Conservation (phyloP, 768 basidiomycete genomes). For the Phanerochaete carnosa region DNA sequence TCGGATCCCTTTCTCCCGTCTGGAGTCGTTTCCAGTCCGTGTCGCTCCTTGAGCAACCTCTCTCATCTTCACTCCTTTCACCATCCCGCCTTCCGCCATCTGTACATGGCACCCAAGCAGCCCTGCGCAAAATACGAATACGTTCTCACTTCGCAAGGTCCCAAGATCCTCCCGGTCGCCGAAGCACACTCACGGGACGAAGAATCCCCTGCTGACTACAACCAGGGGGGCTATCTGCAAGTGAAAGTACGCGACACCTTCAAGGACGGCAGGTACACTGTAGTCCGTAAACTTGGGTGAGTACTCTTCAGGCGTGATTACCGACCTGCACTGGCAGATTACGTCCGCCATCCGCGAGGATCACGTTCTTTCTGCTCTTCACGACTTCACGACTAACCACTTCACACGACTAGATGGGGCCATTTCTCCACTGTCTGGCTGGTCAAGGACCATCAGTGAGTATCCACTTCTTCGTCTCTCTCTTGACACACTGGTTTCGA, state of each 20-base stretch:
- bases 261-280: conserved; percentile 78
- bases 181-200: conserved; percentile 70
- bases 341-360: neutral
- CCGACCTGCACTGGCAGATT: neutral
- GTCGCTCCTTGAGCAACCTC: conserved; percentile 2
- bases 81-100: neutral
- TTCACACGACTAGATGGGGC: conserved; percentile 65
- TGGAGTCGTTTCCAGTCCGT: neutral
- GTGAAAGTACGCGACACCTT: conserved; percentile 71
- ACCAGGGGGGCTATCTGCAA: conserved; percentile 71
- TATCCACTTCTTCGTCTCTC: conserved; percentile 16
- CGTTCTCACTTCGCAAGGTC: conserved; percentile 61
- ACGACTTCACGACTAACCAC: conserved; percentile 6
- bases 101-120: conserved; percentile 63
- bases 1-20: neutral
- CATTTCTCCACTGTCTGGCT: conserved; percentile 97
- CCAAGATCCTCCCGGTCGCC: conserved; percentile 69
- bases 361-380: conserved; percentile 6
- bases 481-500: neutral
- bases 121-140: conserved; percentile 74
- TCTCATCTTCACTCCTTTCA: neutral
- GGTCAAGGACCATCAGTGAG: conserved; percentile 73
- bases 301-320: conserved; percentile 13
- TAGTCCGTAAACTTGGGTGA: conserved; percentile 88
- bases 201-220: conserved; percentile 82